Base-by-base conservation (phyloP, 768 basidiomycete species). In the Daedaleopsis nitida region DNA sequence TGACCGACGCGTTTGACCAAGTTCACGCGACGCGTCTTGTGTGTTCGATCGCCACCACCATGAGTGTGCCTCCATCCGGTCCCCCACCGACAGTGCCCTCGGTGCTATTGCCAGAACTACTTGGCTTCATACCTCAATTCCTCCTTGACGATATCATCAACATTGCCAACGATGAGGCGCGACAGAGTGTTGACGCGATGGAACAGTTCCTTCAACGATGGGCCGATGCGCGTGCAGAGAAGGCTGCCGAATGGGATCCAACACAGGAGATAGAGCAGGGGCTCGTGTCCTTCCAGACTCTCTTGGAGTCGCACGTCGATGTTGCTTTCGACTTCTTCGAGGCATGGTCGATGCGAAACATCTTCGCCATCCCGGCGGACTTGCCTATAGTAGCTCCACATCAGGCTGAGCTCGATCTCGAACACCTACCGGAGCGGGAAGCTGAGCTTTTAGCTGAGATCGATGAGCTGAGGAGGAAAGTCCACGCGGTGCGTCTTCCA, bases 291-390 rank as follows among this genome's bases (percentile, higher is more conserved):
- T 92, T 96, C 64, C 92, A 96, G 72, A 95, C 94, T 0, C 80
- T 96, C 47, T 80, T 97, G 14, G 92, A 95, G 69, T 86, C 86
- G 57, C 94, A 95, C 66, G 88, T 91, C 47, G 94, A 97, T 69
- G 82, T 92, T 48, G 94, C 94, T 0, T 92, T 96, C 61, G 94
- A 97, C 72, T 91, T 89, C 70, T 92, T 97, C 67, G 94, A 94
- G 74, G 88, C 87, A 0, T 96, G 94, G 94, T 87, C 86, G 12
- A 73, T 94, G 69, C 79, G 93, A 44, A 97, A 96, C 74, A 89
- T 94, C 58, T 96, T 96, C 68, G 83, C 86, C 54, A 81, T 94
- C 16, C 84, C 87, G 0, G 78, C 83, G 3, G 85, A 87, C 61
- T 68, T 92, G 37, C 87, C 87, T 0, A 76, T 93, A 35, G 85